Conservation (phyloP, 2,329 filamentous ascomycete species). For the Fusarium sp. region DNA sequence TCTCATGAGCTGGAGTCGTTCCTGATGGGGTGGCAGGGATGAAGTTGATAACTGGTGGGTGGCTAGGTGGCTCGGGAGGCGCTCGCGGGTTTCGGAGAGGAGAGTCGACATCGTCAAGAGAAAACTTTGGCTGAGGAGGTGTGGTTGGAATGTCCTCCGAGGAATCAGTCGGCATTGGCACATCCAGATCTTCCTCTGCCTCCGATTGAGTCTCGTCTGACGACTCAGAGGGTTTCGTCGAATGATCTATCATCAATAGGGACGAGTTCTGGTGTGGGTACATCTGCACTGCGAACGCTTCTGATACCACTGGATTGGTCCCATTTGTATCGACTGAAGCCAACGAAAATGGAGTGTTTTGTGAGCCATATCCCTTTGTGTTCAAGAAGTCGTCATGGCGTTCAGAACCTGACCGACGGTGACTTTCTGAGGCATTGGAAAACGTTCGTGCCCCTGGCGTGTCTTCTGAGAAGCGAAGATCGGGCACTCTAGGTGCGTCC, state of each 20-base stretch:
- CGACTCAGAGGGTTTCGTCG: conserved; percentile 58
- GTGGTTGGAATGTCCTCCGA: conserved; percentile 56
- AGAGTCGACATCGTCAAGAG: conserved; percentile 66
- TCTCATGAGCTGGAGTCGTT: conserved; percentile 63
- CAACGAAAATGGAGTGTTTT: conserved; percentile 70
- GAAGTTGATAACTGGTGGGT: conserved; percentile 61
- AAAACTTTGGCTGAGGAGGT: conserved; percentile 60
- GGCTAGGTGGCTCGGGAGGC: conserved; percentile 62
- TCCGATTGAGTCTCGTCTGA: conserved; percentile 48
- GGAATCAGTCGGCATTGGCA: conserved; percentile 49
- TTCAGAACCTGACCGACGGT: conserved; percentile 53
- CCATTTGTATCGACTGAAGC: conserved; percentile 68
- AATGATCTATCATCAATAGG: conserved; percentile 67
- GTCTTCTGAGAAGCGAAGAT: conserved; percentile 27
- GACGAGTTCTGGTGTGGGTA: conserved; percentile 73
- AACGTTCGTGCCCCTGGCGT: neutral
- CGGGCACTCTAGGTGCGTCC: conserved; percentile 12
- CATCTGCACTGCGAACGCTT: conserved; percentile 69
- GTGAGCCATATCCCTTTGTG: conserved; percentile 61
- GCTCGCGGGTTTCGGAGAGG: conserved; percentile 69
- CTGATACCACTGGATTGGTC: conserved; percentile 70
- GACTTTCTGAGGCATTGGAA: conserved; percentile 44
- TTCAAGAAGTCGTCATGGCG: conserved; percentile 64
- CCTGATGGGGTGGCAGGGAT: conserved; percentile 71
- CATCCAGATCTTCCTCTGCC: conserved; percentile 25